Percentiles rank a stretch among this genome's conserved stretches.
phyloP scores from a whole-genome alignment of 2,329 filamentous ascomycete genomes.

The Ceratocystis colombiana region DNA sequence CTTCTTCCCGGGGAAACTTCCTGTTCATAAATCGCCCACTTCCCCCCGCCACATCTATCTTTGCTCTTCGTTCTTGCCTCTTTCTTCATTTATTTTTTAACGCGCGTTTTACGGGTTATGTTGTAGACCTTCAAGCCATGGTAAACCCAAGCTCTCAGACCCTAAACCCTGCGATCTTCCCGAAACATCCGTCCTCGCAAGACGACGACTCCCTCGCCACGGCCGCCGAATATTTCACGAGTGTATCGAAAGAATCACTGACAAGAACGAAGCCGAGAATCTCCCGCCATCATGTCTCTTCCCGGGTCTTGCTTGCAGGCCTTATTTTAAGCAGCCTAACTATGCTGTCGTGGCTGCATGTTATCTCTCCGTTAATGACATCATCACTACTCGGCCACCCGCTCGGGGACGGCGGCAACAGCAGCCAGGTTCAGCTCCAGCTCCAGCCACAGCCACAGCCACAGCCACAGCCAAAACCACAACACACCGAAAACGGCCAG shows the following conservation, averaged over 20 bases:
- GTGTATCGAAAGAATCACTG: neutral
- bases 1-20: neutral
- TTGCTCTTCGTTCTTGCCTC: neutral
- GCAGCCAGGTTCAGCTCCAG: neutral
- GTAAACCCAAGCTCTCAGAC: neutral
- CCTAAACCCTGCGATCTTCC: neutral
- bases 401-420: neutral
- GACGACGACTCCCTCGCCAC: neutral
- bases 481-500: neutral
- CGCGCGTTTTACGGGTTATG: neutral
- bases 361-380: neutral
- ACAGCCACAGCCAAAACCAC: neutral
- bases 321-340: neutral
- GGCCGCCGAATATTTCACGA: neutral
- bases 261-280: neutral
- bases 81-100: neutral
- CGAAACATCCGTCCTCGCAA: neutral
- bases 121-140: neutral
- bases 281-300: neutral
- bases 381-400: neutral
- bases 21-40: neutral
- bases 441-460: neutral
- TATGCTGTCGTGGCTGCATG: slow-evolving; percentile 3
- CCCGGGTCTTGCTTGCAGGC: neutral
- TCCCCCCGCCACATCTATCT: neutral